Base-by-base conservation (phyloP, 139 green algal species). In the Coccomyxa sp. region DNA sequence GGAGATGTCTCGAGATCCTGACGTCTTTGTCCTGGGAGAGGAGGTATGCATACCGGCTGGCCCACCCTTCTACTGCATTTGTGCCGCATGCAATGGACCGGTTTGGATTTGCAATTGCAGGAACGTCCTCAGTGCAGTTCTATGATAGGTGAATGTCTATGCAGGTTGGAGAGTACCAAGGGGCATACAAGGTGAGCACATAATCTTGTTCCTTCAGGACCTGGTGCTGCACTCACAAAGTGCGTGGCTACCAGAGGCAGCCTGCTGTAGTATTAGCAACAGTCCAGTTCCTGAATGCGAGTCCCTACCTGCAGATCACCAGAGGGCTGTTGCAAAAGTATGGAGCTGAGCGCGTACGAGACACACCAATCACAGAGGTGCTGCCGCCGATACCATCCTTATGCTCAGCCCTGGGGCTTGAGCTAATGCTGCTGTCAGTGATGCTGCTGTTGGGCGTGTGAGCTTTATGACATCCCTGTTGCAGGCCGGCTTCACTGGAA, bases 301-400 rank as follows among this genome's bases (percentile, higher is more conserved):
- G n/a, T n/a, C n/a, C n/a, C n/a, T n/a, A 74, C 27, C 22, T 76
- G 39, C 86, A 96, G 93, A 97, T 99, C 78, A 99, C 96, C 0
- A 90, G 90, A 68, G 92, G 92, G 0, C 87, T 99, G 71, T 79
- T 99, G 31, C 91, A 98, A 76, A 98, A 98, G 88, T 98, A 97
- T 79, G 97, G 97, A 0, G 73, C 93, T 9, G 91, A 98, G 55
- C 89, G 97, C 35, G 95, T 99, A 0, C 85, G 88, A 37, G 97
- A 99, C 85, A 99, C 97, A 10, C 97, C 97, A 29, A 99, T 99
- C 88, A 99, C 97, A 72, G 97, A 99, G 91, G 94, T 94, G 33
- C 70, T 27, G 39, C 18, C 39, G 9, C 16, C 72, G 5, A 12
- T 71, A 8, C 64, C 64, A n/a, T n/a, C n/a, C n/a, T n/a, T n/a